A percentile compares a stretch with the other conserved stretches of the same genome.
Conservation (phyloP, 441 rosid genomes). For the Dalechampia spathulata region DNA sequence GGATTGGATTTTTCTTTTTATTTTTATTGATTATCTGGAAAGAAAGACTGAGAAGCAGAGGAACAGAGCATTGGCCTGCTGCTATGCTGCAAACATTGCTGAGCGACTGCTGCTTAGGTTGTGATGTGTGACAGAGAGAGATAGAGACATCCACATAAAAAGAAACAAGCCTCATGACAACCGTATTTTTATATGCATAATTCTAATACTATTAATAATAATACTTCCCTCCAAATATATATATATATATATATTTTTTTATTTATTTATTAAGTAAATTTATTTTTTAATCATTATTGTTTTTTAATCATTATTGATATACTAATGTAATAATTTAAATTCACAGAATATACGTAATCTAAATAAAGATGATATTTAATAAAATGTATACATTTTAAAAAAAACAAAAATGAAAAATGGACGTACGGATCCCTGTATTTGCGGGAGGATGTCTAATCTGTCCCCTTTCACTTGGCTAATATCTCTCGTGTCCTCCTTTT, state of each 20-base stretch:
- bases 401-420: not conserved
- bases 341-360: not conserved
- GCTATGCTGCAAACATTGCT: conserved; percentile 27
- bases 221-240: no score
- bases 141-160: not conserved
- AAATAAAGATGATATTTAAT: not conserved
- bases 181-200: no score
- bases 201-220: no score
- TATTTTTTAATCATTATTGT: conserved; percentile 12
- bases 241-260: not conserved
- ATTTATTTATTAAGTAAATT: not conserved
- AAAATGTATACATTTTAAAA: no score
- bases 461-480: conserved; percentile 37
- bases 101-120: conserved; percentile 26
- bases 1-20: not conserved
- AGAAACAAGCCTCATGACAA: no score
- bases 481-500: conserved; percentile 27
- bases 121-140: conserved; percentile 44
- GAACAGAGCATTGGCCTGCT: conserved; percentile 34
- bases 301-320: conserved; percentile 8
- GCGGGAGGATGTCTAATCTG: conserved; percentile 65
- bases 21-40: conserved; percentile 18
- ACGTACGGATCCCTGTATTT: conserved; percentile 54
- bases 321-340: not conserved
- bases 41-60: conserved; percentile 20